Conservation (phyloP, 2,329 filamentous ascomycete genomes). For the Fusarium marasasianum region DNA sequence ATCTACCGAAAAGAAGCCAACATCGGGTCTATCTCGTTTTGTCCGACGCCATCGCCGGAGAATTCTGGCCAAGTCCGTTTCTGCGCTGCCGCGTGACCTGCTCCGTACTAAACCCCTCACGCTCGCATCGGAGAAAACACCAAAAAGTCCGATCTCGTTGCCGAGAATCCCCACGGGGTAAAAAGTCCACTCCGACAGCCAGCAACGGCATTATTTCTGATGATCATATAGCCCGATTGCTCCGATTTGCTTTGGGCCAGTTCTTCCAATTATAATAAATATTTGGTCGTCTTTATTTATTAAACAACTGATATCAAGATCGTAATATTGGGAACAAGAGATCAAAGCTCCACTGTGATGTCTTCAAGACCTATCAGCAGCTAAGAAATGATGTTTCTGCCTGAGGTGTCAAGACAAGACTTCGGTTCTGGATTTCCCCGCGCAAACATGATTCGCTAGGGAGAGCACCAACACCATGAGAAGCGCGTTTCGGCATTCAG, state of each 20-base stretch:
- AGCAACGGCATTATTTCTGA: not conserved
- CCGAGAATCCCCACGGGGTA: not conserved
- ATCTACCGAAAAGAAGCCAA: not conserved
- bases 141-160: not conserved
- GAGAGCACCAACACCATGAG: not conserved
- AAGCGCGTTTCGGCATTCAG: not conserved
- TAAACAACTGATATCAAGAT: not conserved
- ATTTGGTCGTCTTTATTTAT: not conserved
- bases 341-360: not conserved
- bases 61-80: not conserved
- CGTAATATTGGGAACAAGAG: too few species aligned
- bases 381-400: not conserved
- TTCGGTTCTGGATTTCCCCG: not conserved
- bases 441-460: not conserved
- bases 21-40: not conserved
- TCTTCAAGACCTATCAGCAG: not conserved
- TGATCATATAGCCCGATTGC: not conserved
- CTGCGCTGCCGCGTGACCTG: not conserved
- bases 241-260: rapidly evolving
- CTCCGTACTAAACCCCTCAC: not conserved
- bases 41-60: not conserved
- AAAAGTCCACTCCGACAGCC: not conserved
- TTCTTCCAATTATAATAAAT: rapidly evolving
- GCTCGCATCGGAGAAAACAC: not conserved
- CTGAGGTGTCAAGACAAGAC: not conserved